These are phyloP conservation scores for Alternaria brassicicola DNA, from an alignment of 2,329 filamentous ascomycete species.

Conservation along the genomic window DNA sequence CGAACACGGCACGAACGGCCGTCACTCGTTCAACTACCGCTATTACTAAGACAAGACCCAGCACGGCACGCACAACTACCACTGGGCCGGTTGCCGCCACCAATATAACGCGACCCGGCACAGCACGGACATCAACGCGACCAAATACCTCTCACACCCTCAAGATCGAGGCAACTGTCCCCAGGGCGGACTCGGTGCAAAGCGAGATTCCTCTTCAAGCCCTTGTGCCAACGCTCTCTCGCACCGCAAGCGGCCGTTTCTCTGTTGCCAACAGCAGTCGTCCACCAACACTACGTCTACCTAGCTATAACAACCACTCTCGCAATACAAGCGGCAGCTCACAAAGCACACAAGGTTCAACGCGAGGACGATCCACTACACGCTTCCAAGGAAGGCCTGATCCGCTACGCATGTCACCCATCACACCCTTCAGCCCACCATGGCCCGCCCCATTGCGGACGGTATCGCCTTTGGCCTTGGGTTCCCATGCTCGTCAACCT, in stretches of 20 bases:
- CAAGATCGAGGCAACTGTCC: background rate
- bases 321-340: slow-evolving; percentile 18
- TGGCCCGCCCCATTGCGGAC: slow-evolving; percentile 19
- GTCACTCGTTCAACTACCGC: background rate
- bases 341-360: slow-evolving; percentile 5
- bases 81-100: background rate
- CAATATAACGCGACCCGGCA: background rate
- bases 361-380: slow-evolving; percentile 1
- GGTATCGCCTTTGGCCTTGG: slow-evolving; percentile 17
- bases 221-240: slow-evolving; percentile 17
- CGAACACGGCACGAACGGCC: slow-evolving; percentile 7
- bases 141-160: background rate
- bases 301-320: slow-evolving; percentile 15
- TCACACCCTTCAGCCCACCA: slow-evolving; percentile 20
- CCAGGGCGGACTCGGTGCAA: background rate
- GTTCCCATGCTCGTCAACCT: slow-evolving; percentile 12
- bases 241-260: slow-evolving; percentile 13
- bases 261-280: slow-evolving; percentile 6
- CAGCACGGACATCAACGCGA: background rate
- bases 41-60: background rate
- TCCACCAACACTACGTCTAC: background rate
- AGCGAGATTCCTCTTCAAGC: slow-evolving; percentile 3
- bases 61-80: background rate
- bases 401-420: slow-evolving; percentile 29
- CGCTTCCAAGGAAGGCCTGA: slow-evolving; percentile 20